These are phyloP conservation scores for Acanthamoeba triangularis DNA, from an alignment of 208 protist genomes.

Conservation along the genomic window DNA sequence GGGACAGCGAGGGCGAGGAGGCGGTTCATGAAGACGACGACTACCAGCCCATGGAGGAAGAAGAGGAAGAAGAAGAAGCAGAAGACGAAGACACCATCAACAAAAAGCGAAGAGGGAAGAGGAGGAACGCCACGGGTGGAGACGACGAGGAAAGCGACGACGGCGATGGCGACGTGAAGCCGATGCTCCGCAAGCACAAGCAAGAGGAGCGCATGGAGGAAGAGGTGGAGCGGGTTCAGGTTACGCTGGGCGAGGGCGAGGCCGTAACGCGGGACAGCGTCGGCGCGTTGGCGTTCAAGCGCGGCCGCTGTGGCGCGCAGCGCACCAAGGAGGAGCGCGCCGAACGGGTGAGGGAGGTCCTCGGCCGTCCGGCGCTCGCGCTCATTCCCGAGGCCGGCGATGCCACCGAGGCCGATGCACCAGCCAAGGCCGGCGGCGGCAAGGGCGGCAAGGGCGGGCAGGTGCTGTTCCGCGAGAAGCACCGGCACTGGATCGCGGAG, in stretches of 20 bases:
- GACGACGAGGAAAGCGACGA: background rate
- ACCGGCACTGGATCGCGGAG: slow-evolving; percentile 44
- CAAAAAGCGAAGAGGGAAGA: background rate
- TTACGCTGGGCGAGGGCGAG: background rate
- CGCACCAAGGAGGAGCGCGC: slow-evolving; percentile 25
- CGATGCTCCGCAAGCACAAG: background rate
- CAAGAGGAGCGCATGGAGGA: background rate
- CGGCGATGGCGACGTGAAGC: background rate
- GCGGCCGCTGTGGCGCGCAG: background rate
- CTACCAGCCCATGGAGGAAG: slow-evolving; percentile 8
- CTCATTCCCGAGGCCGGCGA: background rate
- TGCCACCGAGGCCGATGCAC: background rate
- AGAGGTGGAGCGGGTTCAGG: background rate
- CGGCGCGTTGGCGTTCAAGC: background rate
- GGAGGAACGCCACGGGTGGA: background rate
- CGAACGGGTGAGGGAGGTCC: background rate
- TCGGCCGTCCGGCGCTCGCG: background rate
- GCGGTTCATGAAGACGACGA: background rate
- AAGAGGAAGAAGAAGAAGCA: background rate
- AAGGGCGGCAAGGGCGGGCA: background rate
- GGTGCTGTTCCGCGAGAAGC: slow-evolving; percentile 8
- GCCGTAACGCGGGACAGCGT: background rate
- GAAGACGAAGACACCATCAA: background rate
- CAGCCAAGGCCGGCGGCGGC: background rate
- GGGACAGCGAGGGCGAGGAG: background rate